Percentiles rank a stretch among this genome's conserved stretches.
phyloP scores from a whole-genome alignment of 2,329 filamentous ascomycete genomes.

The Cytospora chrysosperma region DNA sequence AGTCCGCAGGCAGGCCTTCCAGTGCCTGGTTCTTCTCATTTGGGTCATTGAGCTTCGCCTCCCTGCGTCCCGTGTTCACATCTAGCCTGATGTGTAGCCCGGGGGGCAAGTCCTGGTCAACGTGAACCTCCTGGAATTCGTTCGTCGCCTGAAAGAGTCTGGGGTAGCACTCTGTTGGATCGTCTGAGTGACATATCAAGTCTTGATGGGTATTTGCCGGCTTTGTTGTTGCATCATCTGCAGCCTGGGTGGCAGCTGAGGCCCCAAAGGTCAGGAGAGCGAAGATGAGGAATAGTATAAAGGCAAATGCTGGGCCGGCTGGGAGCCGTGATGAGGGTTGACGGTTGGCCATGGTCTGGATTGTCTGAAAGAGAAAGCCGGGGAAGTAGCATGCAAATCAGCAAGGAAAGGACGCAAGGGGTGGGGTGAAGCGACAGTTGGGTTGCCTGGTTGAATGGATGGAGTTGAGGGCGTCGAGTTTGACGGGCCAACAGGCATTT shows the following conservation, averaged over 20 bases:
- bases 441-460: neutral
- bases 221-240: neutral
- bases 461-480: neutral
- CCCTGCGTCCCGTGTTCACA: slow-evolving; percentile 60
- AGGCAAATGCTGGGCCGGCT: slow-evolving; percentile 2
- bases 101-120: slow-evolving; percentile 63
- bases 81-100: slow-evolving; percentile 68
- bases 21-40: slow-evolving; percentile 48
- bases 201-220: slow-evolving; percentile 34
- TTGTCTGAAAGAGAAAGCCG: neutral
- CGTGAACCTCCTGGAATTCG: slow-evolving; percentile 61
- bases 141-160: slow-evolving; percentile 62
- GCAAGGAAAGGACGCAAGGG: neutral
- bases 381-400: neutral
- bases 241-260: slow-evolving; percentile 2
- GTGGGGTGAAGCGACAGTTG: neutral
- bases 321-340: neutral
- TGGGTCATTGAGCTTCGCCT: slow-evolving; percentile 65
- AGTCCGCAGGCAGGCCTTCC: slow-evolving; percentile 52
- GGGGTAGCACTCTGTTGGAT: slow-evolving; percentile 64
- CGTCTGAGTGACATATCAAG: slow-evolving; percentile 63
- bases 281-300: slow-evolving; percentile 18
- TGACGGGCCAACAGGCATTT: neutral
- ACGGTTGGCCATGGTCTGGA: slow-evolving; percentile 4
- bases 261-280: slow-evolving; percentile 16